These are phyloP conservation scores for Irpex sp. DNA, from an alignment of 1,284 basidiomycete species.

Conservation along the genomic window DNA sequence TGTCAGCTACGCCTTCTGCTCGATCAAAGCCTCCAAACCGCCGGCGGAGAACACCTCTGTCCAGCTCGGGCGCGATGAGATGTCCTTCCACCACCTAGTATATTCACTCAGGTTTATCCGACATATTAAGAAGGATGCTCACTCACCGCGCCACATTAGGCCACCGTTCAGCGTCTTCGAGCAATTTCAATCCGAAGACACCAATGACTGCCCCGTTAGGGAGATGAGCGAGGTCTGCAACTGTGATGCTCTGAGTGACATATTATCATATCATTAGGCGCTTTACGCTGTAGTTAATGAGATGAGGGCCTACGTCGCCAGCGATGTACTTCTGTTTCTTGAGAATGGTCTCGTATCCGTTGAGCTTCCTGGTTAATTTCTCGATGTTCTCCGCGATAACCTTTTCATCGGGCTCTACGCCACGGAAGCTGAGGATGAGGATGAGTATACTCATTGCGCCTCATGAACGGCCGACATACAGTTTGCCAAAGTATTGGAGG, in stretches of 20 bases:
- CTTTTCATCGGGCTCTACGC: neutral
- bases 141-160: neutral
- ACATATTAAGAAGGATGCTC: too few relatives aligned
- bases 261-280: neutral
- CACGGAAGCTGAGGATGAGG: neutral
- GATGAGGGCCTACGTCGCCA: neutral
- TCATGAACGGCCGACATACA: neutral
- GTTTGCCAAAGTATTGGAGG: neutral
- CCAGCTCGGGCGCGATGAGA: neutral
- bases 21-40: too few relatives aligned
- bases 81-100: slow-evolving; percentile 1
- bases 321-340: neutral
- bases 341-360: neutral
- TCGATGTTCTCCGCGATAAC: neutral
- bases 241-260: neutral
- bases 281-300: neutral
- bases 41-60: neutral
- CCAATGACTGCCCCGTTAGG: neutral
- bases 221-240: neutral
- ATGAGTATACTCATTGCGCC: neutral
- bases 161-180: neutral
- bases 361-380: neutral
- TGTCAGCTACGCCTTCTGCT: too few relatives aligned
- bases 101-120: too few relatives aligned
- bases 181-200: neutral